Base-by-base conservation (phyloP, 495 filamentous ascomycete species). In the Bathelium albidoporum region DNA sequence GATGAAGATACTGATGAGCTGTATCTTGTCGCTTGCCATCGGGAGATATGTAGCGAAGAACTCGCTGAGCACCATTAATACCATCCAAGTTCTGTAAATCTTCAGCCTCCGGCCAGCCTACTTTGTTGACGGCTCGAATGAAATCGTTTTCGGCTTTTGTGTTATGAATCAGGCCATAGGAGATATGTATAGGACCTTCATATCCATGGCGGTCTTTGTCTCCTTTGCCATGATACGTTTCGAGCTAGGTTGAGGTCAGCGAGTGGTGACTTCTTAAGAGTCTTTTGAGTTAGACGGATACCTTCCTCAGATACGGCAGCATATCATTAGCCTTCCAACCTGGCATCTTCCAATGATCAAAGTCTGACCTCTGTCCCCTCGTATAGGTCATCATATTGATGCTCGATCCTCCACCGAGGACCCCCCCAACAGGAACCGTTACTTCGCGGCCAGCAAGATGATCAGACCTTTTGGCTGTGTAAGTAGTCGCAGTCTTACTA, bases 341-440 rank as follows among this genome's bases (percentile, higher is more conserved):
- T 1, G 75, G 72, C 0, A 73, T 76, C 0, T 76, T 74, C 81
- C 81, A 84, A 3, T 73, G 68, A 59, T 85, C 81, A 60, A 73
- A 85, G 61, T 82, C 80, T 29, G 68, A 73, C 18, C 69, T 63
- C 59, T 76, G 75, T 60, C 71, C 75, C 31, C 78, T 68, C 1
- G 75, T 77, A 66, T 79, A 83, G 76, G 80, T 80, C 72, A 85
- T 81, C 60, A 82, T 80, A 68, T 87, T 87, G 31, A 84, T 81
- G 0, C 81, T 81, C 1, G 77, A 81, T 11, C 83, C 83, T 29
- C 84, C 85, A 53, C 85, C 84, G 0, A 87, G 75, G 0, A 79
- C 73, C 44, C 81, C 80, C 20, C 82, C 83, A 9, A 73, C 73
- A 0, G 80, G 76, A 10, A 87, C 78, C 20, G 82, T 75, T 12